A percentile compares a stretch with the other conserved stretches of the same genome.
Conservation (phyloP, 352 stramenopile genomes). For the Peronospora destructor region DNA sequence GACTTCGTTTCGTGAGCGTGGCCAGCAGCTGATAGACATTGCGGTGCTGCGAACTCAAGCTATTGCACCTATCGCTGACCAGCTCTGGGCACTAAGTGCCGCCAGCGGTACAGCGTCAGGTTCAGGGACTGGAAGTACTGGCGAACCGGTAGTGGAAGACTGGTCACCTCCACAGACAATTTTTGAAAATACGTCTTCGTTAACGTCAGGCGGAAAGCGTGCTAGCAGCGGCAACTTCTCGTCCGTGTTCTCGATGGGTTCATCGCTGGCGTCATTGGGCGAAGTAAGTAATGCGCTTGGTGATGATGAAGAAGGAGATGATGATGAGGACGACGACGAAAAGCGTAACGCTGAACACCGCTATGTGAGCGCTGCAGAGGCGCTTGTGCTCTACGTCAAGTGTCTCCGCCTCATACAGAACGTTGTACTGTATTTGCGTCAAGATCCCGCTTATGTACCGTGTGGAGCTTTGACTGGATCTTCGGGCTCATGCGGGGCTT, state of each 20-base stretch:
- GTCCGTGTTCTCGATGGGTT: constrained; percentile 54
- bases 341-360: constrained; percentile 35
- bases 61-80: constrained; percentile 54
- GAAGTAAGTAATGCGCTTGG: constrained; percentile 25
- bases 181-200: constrained; percentile 12
- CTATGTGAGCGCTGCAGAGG: constrained; percentile 54
- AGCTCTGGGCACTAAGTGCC: constrained; percentile 48
- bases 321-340: constrained; percentile 29
- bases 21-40: constrained; percentile 61
- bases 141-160: constrained; percentile 5
- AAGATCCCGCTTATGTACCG: constrained; percentile 32
- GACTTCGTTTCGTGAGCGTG: constrained; percentile 37
- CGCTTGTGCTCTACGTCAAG: constrained; percentile 60
- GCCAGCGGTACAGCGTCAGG: constrained; percentile 2
- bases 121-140: constrained; percentile 4
- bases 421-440: constrained; percentile 51
- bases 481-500: constrained; percentile 8
- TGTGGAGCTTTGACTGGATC: constrained; percentile 19
- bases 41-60: constrained; percentile 53
- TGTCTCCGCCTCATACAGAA: constrained; percentile 62
- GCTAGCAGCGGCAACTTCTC: constrained; percentile 35
- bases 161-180: constrained; percentile 16
- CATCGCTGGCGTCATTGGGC: constrained; percentile 40
- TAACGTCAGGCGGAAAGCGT: constrained; percentile 20
- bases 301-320: constrained; percentile 24